These are phyloP conservation scores for Paulownia fortunei DNA, from an alignment of 257 asterid genomes.

Conservation along the genomic window DNA sequence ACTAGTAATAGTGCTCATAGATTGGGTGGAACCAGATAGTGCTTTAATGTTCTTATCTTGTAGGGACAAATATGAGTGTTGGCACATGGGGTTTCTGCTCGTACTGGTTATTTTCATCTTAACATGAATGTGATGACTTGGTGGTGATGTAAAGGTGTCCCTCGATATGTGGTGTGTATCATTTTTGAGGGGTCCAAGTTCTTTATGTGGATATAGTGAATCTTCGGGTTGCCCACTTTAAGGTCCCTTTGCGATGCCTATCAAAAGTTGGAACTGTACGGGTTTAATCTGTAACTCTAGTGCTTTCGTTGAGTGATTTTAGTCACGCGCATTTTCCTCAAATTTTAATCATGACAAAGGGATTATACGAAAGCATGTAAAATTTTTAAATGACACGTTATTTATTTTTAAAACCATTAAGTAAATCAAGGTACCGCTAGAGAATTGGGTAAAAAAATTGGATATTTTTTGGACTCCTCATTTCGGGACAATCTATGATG, in stretches of 20 bases:
- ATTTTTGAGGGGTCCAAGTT: not conserved
- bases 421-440: too few species aligned
- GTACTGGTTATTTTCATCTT: not conserved
- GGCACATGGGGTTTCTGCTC: constrained; percentile 20
- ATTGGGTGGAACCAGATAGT: not conserved
- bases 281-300: too few species aligned
- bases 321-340: too few species aligned
- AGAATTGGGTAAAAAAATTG: too few species aligned
- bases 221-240: not conserved
- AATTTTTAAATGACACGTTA: too few species aligned
- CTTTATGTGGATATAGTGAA: constrained; percentile 1
- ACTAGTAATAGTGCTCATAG: not conserved
- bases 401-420: too few species aligned
- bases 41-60: constrained; percentile 11
- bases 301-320: too few species aligned
- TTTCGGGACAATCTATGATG: too few species aligned
- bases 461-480: too few species aligned
- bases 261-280: not conserved
- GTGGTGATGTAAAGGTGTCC: constrained; percentile 1
- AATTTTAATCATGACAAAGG: too few species aligned
- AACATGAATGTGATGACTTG: constrained; percentile 6
- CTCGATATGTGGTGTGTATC: constrained; percentile 20
- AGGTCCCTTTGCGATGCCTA: not conserved
- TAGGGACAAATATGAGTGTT: not conserved
- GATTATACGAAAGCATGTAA: too few species aligned